Evolutionary conservation across 2,329 filamentous ascomycete species (phyloP), one percentile per base, ranked within the genome.

Genomic region (Fusarium floridanum): DNA sequence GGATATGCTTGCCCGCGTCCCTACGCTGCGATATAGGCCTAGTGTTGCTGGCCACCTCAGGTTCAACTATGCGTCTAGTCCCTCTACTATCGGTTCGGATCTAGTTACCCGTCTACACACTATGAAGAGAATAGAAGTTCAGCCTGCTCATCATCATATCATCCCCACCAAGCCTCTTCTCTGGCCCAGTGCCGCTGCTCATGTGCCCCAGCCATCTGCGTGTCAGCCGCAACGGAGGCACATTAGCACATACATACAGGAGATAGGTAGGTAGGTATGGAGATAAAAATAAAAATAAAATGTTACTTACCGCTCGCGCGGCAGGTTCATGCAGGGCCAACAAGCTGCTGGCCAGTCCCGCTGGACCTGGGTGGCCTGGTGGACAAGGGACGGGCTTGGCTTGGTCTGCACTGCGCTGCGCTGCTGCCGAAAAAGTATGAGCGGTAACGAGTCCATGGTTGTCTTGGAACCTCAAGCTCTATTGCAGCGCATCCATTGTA

Each of bases 311-410:
- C 43, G 61, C 59, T 27, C 43, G 20, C 43, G 60, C 27, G 41
- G 60, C 27, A n/a, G 22, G 61, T 55, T 63, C 61, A 63, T 55
- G 43, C 61, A 37, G 61, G 43, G 45, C 61, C 61, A 63, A 10
- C 61, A 34, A 63, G 12, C 45, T 29, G 29, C n/a, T 53, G 11
- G 7, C 17, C 61, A 39, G 24, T 34, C 43, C n/a, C 29, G 34
- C 37, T 55, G 24, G 27, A 29, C 17, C 7, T 24, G 16, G 57
- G 37, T 45, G 20, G 12, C 20, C 22, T 24, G 22, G 14, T 27
- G 17, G 48, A 50, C 60, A 62, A 27, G 41, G 32, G 61, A 39
- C 32, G 17, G 61, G 61, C 45, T 63, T 63, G 45, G 43, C 59
- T 29, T 29, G 56, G 36, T n/a, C 12, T 34, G 32, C 11, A 5